Evolutionary conservation across 2,329 filamentous ascomycete genomes (phyloP), one percentile per base, ranked within the genome.

Genomic region (Thermothelomyces thermophilus): DNA sequence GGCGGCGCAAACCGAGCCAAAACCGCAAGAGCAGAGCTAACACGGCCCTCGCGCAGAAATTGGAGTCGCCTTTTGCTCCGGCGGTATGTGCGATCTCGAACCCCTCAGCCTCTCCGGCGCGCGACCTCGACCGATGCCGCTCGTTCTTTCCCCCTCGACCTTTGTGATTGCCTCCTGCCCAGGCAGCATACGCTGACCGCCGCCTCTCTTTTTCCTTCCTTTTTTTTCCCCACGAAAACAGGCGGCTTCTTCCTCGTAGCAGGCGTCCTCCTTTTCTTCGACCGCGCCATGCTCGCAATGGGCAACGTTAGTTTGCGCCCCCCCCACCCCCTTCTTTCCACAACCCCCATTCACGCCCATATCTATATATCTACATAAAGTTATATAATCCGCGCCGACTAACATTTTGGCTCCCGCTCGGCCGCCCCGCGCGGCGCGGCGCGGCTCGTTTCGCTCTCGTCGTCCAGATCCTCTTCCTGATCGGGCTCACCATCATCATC

Each of bases 381-480:
- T n/a, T n/a, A n/a, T n/a, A n/a, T n/a, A n/a, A n/a, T n/a, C n/a
- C n/a, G n/a, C n/a, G n/a, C n/a, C n/a, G n/a, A 33, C 16, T 16
- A 35, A n/a, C 13, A 35, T 10, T 35, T n/a, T n/a, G n/a, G n/a
- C n/a, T n/a, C n/a, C n/a, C n/a, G n/a, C n/a, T n/a, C n/a, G n/a
- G n/a, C n/a, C n/a, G n/a, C n/a, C n/a, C n/a, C n/a, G n/a, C n/a
- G n/a, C n/a, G n/a, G n/a, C n/a, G n/a, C n/a, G n/a, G n/a, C n/a
- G n/a, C n/a, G n/a, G n/a, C n/a, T n/a, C n/a, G n/a, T n/a, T n/a
- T n/a, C n/a, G n/a, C n/a, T n/a, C n/a, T n/a, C n/a, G n/a, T n/a
- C n/a, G n/a, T n/a, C n/a, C 62, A 95, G 89, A 94, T 98, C 68
- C 89, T 98, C 68, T 97, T 98, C 77, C 82, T 98, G 48, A 88